These are phyloP conservation scores for Byssoonygena ceratinophila DNA, from an alignment of 2,329 filamentous ascomycete genomes.

Conservation along the genomic window DNA sequence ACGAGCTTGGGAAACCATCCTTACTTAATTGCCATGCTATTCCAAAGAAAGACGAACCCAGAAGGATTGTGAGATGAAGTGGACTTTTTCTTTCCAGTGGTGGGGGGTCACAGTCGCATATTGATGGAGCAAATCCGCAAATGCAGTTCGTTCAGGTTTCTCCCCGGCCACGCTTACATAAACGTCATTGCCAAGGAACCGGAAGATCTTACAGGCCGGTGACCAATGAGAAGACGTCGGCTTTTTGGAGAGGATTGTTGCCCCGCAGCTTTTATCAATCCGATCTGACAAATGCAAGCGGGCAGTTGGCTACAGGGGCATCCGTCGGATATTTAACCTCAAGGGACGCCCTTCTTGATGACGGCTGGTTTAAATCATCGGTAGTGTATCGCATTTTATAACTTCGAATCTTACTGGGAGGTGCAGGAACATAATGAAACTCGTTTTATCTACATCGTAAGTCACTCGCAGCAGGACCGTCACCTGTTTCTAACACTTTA, in stretches of 20 bases:
- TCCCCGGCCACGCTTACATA: not conserved
- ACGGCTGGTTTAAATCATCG: not conserved
- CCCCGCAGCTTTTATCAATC: not conserved
- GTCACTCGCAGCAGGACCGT: constrained; percentile 22
- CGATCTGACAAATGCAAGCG: constrained; percentile 7
- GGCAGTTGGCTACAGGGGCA: not conserved
- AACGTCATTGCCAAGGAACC: not conserved
- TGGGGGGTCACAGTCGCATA: not conserved
- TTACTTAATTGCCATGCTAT: constrained; percentile 47
- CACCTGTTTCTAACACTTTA: constrained; percentile 9
- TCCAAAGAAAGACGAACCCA: not conserved
- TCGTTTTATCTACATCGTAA: constrained; percentile 78
- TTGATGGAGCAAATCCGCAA: not conserved
- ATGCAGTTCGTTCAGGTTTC: not conserved
- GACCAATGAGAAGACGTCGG: not conserved
- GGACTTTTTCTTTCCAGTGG: constrained; percentile 1
- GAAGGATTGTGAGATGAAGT: constrained; percentile 8
- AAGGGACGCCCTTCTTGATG: not conserved
- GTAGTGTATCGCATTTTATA: not conserved
- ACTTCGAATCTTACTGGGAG: too few species aligned
- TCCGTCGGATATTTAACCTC: not conserved
- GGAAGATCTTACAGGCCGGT: not conserved
- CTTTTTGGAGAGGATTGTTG: not conserved
- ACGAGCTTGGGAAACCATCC: constrained; percentile 13
- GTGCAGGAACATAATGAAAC: constrained; percentile 64